These are phyloP conservation scores for Scutellaria minor DNA, from an alignment of 257 asterid genomes.

Conservation along the genomic window DNA sequence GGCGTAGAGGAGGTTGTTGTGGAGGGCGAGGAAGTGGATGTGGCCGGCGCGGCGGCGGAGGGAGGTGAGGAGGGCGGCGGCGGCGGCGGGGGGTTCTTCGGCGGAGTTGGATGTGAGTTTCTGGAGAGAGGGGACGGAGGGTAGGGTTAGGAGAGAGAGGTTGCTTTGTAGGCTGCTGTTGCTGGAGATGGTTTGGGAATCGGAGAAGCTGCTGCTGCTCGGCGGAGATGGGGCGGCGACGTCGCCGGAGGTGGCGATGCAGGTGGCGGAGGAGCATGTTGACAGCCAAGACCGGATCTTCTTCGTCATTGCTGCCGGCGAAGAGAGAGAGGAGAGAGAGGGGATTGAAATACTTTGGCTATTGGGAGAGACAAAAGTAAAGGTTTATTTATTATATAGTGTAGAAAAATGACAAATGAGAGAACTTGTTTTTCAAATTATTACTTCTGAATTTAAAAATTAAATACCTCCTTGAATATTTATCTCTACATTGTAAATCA, in stretches of 20 bases:
- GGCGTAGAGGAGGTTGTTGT: conserved; percentile 68
- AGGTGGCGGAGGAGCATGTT: conserved; percentile 51
- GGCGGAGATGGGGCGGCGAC: conserved; percentile 30
- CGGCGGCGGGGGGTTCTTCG: conserved; percentile 22
- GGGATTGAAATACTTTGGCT: background rate
- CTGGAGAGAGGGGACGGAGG: conserved; percentile 84
- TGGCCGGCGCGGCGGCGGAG: conserved; percentile 40
- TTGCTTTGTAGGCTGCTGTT: conserved; percentile 61
- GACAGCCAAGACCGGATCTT: conserved; percentile 64
- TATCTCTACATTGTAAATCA: no score
- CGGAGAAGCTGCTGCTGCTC: conserved; percentile 42
- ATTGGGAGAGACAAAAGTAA: background rate
- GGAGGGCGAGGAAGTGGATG: conserved; percentile 57
- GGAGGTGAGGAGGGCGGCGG: conserved; percentile 43
- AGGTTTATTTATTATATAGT: conserved; percentile 11
- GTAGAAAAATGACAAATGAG: background rate
- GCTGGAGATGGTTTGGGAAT: conserved; percentile 38
- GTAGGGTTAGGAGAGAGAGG: conserved; percentile 73
- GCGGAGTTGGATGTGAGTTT: conserved; percentile 48
- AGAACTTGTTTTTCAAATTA: no score
- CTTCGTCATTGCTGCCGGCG: conserved; percentile 45
- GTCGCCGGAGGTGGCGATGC: conserved; percentile 40
- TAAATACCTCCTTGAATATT: no score
- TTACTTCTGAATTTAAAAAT: no score
- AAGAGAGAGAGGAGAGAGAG: conserved; percentile 24